These are phyloP conservation scores for Scenedesmus sp. DNA, from an alignment of 163 green algal species.

Conservation along the genomic window DNA sequence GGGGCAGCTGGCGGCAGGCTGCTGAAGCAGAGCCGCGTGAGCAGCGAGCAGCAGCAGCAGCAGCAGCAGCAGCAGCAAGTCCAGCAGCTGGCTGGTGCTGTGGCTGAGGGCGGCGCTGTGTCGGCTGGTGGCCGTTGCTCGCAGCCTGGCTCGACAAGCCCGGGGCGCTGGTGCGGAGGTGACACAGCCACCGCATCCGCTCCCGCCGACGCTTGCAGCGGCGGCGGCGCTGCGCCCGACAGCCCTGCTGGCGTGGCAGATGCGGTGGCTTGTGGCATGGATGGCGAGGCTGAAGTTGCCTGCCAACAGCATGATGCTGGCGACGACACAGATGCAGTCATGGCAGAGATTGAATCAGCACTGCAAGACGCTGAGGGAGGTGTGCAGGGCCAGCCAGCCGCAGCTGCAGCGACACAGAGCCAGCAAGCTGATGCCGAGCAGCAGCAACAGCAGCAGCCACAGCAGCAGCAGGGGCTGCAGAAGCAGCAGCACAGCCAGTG, in stretches of 20 bases:
- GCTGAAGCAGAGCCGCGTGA: neutral
- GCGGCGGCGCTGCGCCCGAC: neutral
- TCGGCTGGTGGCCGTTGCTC: neutral
- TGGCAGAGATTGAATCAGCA: neutral
- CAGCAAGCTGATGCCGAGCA: neutral
- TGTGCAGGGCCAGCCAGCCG: neutral
- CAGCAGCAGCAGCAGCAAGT: neutral
- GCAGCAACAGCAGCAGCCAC: slow-evolving; percentile 5
- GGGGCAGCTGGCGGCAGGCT: neutral
- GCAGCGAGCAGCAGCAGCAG: neutral
- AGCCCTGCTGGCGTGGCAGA: neutral
- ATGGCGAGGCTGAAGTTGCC: neutral
- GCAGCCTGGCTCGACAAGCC: neutral
- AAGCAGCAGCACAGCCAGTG: neutral
- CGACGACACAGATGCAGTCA: neutral
- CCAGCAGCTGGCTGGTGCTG: neutral
- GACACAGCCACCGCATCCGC: neutral
- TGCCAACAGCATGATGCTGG: neutral
- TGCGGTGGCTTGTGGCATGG: neutral
- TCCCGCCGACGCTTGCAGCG: neutral
- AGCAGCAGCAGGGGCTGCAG: neutral
- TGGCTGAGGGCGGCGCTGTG: neutral
- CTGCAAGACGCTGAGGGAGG: neutral
- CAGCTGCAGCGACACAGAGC: neutral
- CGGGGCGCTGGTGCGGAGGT: neutral